These are phyloP conservation scores for Pseudonitzschia delicatissima DNA, from an alignment of 108 stramenopile genomes.

Conservation along the genomic window DNA sequence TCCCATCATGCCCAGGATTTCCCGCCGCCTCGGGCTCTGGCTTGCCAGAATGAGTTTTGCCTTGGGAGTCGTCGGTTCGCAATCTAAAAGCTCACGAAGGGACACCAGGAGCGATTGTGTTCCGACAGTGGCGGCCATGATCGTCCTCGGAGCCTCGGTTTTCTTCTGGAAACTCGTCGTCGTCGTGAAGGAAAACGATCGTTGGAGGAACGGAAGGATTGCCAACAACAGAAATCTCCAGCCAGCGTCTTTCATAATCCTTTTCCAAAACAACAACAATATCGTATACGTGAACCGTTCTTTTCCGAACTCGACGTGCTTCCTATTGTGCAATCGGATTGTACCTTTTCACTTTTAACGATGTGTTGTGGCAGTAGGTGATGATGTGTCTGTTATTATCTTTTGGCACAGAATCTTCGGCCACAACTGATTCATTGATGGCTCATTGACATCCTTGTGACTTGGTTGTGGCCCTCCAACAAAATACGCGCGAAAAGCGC, in stretches of 20 bases:
- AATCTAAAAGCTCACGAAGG: neutral
- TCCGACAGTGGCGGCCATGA: neutral
- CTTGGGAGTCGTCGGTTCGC: neutral
- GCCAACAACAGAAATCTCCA: neutral
- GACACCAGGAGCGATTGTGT: constrained; percentile 7
- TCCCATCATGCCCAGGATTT: constrained; percentile 87
- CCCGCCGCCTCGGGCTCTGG: constrained; percentile 67
- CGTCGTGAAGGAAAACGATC: neutral
- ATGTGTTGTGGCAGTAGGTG: too few species aligned
- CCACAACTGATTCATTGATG: too few species aligned
- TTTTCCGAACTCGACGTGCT: too few species aligned
- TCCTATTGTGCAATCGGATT: too few species aligned
- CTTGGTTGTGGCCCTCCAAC: too few species aligned
- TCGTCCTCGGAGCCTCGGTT: neutral
- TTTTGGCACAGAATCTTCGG: too few species aligned
- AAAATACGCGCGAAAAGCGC: too few species aligned
- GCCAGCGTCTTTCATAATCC: neutral
- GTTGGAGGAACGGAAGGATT: neutral
- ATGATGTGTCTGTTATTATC: too few species aligned
- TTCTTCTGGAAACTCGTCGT: neutral
- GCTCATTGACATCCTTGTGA: too few species aligned
- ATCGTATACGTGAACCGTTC: too few species aligned
- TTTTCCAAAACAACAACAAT: too few species aligned
- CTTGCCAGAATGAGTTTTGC: constrained; percentile 60
- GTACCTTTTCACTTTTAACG: too few species aligned